Conservation (phyloP, 306 rosid species). For the Medicago lupulina region DNA sequence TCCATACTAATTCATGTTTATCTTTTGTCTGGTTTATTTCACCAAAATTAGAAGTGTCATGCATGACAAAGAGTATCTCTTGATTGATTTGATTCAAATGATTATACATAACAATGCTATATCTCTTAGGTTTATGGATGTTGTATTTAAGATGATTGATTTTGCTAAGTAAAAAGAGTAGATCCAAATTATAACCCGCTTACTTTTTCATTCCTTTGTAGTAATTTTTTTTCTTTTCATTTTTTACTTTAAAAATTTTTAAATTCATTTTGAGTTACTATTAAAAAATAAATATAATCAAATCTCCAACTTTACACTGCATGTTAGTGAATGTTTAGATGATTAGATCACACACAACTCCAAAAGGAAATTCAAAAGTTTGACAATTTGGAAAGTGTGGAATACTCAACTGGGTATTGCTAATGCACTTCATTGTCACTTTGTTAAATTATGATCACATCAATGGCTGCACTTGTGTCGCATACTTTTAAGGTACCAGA, state of each 20-base stretch:
- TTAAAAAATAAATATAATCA: too few relatives aligned
- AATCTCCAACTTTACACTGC: conserved; percentile 37
- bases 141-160: too few relatives aligned
- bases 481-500: too few relatives aligned
- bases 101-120: too few relatives aligned
- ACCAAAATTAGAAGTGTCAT: not conserved
- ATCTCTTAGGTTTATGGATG: too few relatives aligned
- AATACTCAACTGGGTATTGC: not conserved
- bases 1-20: conserved; percentile 36
- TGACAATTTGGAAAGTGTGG: conserved; percentile 23
- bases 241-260: too few relatives aligned
- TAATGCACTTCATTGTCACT: conserved; percentile 40
- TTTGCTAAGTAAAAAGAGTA: too few relatives aligned
- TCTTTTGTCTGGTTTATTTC: conserved; percentile 40
- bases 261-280: too few relatives aligned
- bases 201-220: not conserved
- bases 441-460: not conserved
- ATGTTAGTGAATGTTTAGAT: conserved; percentile 24
- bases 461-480: not conserved
- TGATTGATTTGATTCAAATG: too few relatives aligned
- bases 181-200: too few relatives aligned
- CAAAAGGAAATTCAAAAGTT: conserved; percentile 28
- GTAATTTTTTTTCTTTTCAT: too few relatives aligned
- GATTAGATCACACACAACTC: not conserved
- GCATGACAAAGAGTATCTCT: too few relatives aligned